Conservation (phyloP, 2,329 filamentous ascomycete species). For the Parascedosporium putredinis region DNA sequence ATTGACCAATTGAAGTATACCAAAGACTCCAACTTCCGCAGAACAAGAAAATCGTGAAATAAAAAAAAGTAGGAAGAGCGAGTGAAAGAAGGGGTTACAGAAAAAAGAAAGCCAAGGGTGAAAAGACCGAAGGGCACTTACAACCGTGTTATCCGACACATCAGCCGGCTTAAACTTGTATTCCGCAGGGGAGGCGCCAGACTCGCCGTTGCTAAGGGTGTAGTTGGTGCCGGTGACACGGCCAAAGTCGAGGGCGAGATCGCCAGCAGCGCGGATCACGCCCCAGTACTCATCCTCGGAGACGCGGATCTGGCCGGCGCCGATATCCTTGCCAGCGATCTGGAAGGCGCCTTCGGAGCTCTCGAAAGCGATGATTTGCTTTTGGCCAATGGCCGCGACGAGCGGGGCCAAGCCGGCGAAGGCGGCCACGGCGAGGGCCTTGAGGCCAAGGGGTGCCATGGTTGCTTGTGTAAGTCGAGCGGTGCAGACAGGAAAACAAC, state of each 20-base stretch:
- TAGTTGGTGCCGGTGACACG: constrained; percentile 59
- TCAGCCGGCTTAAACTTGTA: constrained; percentile 34
- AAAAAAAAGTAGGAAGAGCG: neutral
- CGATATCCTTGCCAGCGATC: constrained; percentile 25
- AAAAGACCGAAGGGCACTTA: constrained; percentile 17
- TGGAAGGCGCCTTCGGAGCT: constrained; percentile 18
- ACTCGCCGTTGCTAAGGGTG: constrained; percentile 40
- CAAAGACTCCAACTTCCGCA: too few species aligned
- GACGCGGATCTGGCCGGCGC: constrained; percentile 41
- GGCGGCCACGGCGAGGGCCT: constrained; percentile 7
- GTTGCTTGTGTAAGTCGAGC: constrained; percentile 1
- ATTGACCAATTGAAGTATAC: too few species aligned
- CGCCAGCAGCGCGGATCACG: constrained; percentile 55
- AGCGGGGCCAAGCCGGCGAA: constrained; percentile 16
- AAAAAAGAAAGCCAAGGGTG: neutral
- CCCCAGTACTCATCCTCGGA: constrained; percentile 54
- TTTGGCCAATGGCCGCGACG: constrained; percentile 35
- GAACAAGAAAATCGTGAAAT: neutral
- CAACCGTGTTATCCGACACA: constrained; percentile 35
- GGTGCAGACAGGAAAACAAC: neutral
- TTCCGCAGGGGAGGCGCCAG: constrained; percentile 22
- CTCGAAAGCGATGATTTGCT: constrained; percentile 33
- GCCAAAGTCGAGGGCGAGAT: constrained; percentile 59
- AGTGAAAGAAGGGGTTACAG: neutral
- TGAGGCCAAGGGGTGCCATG: constrained; percentile 8